phyloP scores from a whole-genome alignment of 176 grass and related monocot species.

The Rhipidocladum racemiflorum region DNA sequence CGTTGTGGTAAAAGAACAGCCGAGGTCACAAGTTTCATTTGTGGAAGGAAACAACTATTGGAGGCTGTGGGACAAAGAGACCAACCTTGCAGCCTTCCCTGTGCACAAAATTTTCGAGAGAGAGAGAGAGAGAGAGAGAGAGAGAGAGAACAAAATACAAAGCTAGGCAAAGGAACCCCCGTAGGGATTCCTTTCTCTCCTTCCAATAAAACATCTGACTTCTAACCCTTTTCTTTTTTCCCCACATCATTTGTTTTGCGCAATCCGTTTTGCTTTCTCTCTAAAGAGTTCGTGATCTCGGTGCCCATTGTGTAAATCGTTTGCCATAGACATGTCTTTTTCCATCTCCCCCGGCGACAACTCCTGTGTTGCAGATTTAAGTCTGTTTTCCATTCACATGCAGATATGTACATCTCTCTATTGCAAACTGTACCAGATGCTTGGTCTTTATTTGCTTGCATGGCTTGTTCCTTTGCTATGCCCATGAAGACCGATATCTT shows the following conservation, averaged over 20 bases:
- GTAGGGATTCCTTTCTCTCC: slow-evolving; percentile 50
- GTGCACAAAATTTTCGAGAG: slow-evolving; percentile 25
- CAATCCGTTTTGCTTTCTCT: slow-evolving; percentile 22
- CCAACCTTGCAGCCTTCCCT: slow-evolving; percentile 51
- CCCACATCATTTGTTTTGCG: slow-evolving; percentile 45
- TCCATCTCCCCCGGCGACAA: slow-evolving; percentile 25
- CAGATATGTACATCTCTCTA: neutral
- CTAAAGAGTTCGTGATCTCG: slow-evolving; percentile 28
- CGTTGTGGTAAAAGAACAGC: neutral
- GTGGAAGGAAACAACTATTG: neutral
- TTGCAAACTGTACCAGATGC: neutral
- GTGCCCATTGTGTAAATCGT: slow-evolving; percentile 27
- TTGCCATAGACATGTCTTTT: slow-evolving; percentile 38
- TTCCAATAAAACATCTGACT: slow-evolving; percentile 65
- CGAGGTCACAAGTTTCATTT: slow-evolving; percentile 22
- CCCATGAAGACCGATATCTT: neutral
- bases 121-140: neutral
- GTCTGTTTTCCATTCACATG: slow-evolving; percentile 27
- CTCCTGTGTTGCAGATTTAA: slow-evolving; percentile 32
- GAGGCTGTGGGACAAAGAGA: slow-evolving; percentile 47
- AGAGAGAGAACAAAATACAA: slow-evolving; percentile 5
- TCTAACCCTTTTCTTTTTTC: slow-evolving; percentile 34
- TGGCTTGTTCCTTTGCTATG: neutral
- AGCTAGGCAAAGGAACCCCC: slow-evolving; percentile 10
- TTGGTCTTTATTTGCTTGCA: neutral